Base-by-base conservation (phyloP, 139 green algal species). In the Tetradesmus lagerheimii region DNA sequence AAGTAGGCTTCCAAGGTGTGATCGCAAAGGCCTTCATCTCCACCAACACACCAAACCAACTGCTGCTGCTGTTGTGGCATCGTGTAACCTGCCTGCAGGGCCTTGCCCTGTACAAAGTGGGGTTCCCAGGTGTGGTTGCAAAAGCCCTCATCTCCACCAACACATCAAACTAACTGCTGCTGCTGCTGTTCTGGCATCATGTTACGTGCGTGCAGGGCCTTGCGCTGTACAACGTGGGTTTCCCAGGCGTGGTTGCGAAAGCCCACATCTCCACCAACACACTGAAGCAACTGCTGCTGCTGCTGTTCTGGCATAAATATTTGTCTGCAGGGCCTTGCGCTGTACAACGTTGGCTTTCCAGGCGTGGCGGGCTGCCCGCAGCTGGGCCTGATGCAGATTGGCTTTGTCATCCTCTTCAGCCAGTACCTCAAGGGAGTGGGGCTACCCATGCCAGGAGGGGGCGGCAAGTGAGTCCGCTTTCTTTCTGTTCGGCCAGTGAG, bases 351-450 rank as follows among this genome's bases (percentile, higher is more conserved):
- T 18, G 92, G 92, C 47, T 93, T 93, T 47, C 66, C 90, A 4
- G 92, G 90, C 6, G 88, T 96, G 31, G 92, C 89, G 0, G 39
- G 20, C 38, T 96, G 94, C 90, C 53, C 93, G n/a, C 92, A 96
- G 90, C 91, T 95, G 85, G 95, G 95, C 74, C 53, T 96, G 6
- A 82, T 93, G 2, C 81, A 89, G 74, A 94, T 97, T 34, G 66
- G 86, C 0, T 53, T 93, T 27, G 90, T 96, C 87, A 92, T 97
- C 43, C 4, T 95, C 0, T 96, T 96, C 91, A 92, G 79, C 74
- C 94, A 95, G 90, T 94, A 95, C 91, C 39, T 92, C 38, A 90
- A 78, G 4, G 85, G 90, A 14, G 67, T 94, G 0, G 47, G 74
- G 0, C 83, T 93, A 4, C 85, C 50, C 0, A 34, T 92, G 84